phyloP scores from a whole-genome alignment of 75 land plant genomes.

The Isoetes taiwanensis region DNA sequence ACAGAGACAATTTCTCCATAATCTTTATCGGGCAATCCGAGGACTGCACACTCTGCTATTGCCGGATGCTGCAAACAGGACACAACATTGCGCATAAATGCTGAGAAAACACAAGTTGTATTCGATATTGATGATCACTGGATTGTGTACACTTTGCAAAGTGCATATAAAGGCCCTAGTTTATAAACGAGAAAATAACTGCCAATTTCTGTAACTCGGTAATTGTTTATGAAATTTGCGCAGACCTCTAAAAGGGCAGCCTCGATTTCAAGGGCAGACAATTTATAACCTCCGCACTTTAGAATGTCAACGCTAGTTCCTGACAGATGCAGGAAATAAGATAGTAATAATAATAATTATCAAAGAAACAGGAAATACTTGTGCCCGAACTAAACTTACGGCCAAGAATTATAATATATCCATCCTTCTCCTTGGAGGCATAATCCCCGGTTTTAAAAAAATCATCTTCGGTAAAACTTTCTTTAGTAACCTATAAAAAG shows the following conservation, averaged over 20 bases:
- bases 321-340: no score
- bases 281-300: conserved; percentile 92
- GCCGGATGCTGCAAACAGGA: conserved; percentile 54
- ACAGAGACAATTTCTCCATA: conserved; percentile 83
- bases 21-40: conserved; percentile 75
- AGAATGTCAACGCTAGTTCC: conserved; percentile 94
- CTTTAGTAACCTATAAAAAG: conserved; percentile 51
- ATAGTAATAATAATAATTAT: no score
- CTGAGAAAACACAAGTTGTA: not conserved
- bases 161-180: no score
- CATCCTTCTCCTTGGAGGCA: conserved; percentile 78
- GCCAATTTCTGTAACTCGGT: no score
- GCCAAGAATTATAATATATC: conserved; percentile 80
- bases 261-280: conserved; percentile 95
- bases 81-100: not conserved
- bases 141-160: no score
- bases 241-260: conserved; percentile 69
- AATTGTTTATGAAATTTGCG: no score
- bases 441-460: conserved; percentile 97
- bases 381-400: conserved; percentile 42
- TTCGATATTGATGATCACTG: not conserved
- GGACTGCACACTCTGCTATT: conserved; percentile 77
- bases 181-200: no score
- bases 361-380: not conserved
- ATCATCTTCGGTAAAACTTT: conserved; percentile 75